Conservation (phyloP, 306 rosid species). For the Luffa acutangula region DNA sequence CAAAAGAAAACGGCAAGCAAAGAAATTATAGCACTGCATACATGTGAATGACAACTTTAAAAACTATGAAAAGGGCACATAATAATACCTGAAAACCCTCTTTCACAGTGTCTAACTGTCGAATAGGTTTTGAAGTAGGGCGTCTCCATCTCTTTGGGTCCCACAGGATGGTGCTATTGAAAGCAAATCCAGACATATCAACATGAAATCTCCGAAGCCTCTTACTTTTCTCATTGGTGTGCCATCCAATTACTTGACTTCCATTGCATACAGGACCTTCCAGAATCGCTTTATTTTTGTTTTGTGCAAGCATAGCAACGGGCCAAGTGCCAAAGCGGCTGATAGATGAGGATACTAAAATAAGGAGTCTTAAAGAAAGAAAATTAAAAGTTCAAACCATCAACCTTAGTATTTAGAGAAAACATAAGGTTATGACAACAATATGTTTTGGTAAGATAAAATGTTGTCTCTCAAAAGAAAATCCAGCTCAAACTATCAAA, state of each 20-base stretch:
- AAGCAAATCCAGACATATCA: constrained; percentile 99
- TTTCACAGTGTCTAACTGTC: constrained; percentile 79
- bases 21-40: constrained; percentile 7
- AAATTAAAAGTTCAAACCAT: neutral
- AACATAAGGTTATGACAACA: neutral
- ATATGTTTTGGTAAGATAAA: neutral
- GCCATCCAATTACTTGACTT: constrained; percentile 93
- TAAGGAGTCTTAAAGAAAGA: constrained; percentile 11
- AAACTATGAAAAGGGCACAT: neutral
- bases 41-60: neutral
- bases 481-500: neutral
- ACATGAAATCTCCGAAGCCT: constrained; percentile 92
- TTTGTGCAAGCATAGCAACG: constrained; percentile 88
- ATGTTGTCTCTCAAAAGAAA: neutral
- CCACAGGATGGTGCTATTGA: constrained; percentile 95
- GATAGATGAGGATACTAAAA: constrained; percentile 20
- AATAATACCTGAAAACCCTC: constrained; percentile 89
- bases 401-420: neutral
- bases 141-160: constrained; percentile 84
- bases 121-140: constrained; percentile 52
- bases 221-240: constrained; percentile 86
- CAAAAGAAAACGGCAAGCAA: constrained; percentile 8
- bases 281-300: constrained; percentile 90
- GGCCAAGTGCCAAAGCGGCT: constrained; percentile 99
- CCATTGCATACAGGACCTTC: constrained; percentile 97